Evolutionary conservation across 805 yeast species (phyloP).

Genomic region (Yarrowia bubula): DNA sequence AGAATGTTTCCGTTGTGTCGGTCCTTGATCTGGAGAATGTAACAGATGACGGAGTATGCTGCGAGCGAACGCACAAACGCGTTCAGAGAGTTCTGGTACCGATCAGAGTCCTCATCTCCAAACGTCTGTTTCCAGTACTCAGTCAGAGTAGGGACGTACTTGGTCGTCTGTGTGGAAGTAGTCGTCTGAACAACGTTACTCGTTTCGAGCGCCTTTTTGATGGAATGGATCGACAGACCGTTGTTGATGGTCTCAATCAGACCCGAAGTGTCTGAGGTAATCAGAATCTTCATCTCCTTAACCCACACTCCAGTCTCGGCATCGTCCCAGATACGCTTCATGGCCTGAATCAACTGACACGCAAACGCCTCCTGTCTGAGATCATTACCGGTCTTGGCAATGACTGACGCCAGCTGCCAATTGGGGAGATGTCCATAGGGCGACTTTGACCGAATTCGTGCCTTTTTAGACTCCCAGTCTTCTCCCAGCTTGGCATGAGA

Average conservation of each 20-base stretch:
- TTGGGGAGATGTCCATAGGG: constrained; percentile 80
- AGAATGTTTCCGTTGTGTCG: constrained; percentile 97
- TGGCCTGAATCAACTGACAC: constrained; percentile 84
- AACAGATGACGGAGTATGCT: constrained; percentile 89
- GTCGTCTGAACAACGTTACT: constrained; percentile 1
- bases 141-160: constrained; percentile 66
- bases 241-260: constrained; percentile 94
- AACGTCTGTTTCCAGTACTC: constrained; percentile 78
- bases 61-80: constrained; percentile 86
- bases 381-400: constrained; percentile 95
- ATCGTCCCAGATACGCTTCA: constrained; percentile 78
- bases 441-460: constrained; percentile 73
- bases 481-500: constrained; percentile 72
- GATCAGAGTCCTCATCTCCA: constrained; percentile 55
- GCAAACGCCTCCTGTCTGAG: constrained; percentile 97
- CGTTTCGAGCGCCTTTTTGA: constrained; percentile 79
- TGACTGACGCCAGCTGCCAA: constrained; percentile 95
- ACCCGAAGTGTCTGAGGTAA: constrained; percentile 88
- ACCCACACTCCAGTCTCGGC: constrained; percentile 80
- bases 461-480: constrained; percentile 84
- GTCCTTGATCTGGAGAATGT: constrained; percentile 89
- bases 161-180: constrained; percentile 56
- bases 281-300: constrained; percentile 84
- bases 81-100: constrained; percentile 72
- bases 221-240: constrained; percentile 90